Evolutionary conservation across 2,329 filamentous ascomycete species (phyloP), one percentile per base, ranked within the genome.

Genomic region (Exophiala sideris): DNA sequence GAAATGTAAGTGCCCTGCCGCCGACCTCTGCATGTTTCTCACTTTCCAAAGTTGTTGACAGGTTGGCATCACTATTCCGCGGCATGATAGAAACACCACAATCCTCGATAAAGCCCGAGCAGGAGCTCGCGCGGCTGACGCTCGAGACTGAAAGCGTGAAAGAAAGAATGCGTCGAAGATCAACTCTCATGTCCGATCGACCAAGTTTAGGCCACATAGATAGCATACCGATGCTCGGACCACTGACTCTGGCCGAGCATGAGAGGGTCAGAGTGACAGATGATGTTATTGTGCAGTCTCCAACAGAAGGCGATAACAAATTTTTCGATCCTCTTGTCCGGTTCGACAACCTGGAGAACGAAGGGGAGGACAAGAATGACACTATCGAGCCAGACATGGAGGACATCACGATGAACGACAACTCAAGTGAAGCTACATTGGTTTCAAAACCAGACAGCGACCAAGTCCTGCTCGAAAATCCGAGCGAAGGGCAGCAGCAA

Each of bases 71-170:
- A 3, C 74, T 96, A 0, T 96, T 95, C 65, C 70, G 79, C 8
- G 79, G 84, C 54, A 83, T 96, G 66, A 84, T 87, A 55, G 79
- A 76, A 1, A 84, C 86, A 1, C 73, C 81, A 3, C 75, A 78
- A 38, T 72, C 78, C 9, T 85, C 80, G 12, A 83, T 91, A 29
- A 82, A 79, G 40, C 91, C 91, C 1, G 84, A 85, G 3, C 85
- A 87, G 62, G 83, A 89, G 60, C 79, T 96, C 33, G 91, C 91
- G 21, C 86, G 90, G 46, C 81, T 91, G 36, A 91, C 91, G 1
- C 76, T 96, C 18, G 82, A 89, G 54, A 81, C 77, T 58, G 75
- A 79, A 20, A 77, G 77, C 44, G 77, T 78, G 36, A 80, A 82
- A 61, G 78, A 76, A 36, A 73, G 73, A 20, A 75, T 79, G 53